A percentile compares a stretch with the other conserved stretches of the same genome.
phyloP scores from a whole-genome alignment of 2,329 filamentous ascomycete genomes.

The Pseudopithomyces chartarum region DNA sequence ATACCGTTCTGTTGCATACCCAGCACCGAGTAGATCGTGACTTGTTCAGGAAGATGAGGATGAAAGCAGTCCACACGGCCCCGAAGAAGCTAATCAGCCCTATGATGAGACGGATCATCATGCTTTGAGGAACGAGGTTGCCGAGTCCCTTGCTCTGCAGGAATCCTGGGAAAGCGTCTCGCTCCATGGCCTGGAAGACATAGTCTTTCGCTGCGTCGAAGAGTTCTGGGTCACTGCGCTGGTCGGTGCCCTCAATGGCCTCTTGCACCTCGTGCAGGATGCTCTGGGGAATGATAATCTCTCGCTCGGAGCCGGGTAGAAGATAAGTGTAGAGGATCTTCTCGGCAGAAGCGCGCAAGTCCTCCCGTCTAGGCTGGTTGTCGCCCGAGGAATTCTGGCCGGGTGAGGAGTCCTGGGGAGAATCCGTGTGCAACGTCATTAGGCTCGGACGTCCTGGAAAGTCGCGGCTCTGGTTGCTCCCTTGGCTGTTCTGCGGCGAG shows the following conservation, averaged over 20 bases:
- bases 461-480: conserved; percentile 59
- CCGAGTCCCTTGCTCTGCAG: conserved; percentile 92
- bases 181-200: conserved; percentile 99
- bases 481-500: conserved; percentile 55
- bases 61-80: conserved; percentile 91
- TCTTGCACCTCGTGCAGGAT: conserved; percentile 86
- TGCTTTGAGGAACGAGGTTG: conserved; percentile 89
- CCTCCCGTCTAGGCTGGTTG: conserved; percentile 60
- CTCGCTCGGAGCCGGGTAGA: conserved; percentile 90
- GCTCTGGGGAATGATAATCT: conserved; percentile 88
- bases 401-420: conserved; percentile 56
- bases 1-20: conserved; percentile 61
- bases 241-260: conserved; percentile 80
- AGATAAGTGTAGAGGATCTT: conserved; percentile 99
- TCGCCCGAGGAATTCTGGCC: conserved; percentile 41
- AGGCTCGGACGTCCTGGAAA: conserved; percentile 61
- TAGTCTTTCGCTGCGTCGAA: conserved; percentile 99
- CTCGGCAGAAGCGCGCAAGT: conserved; percentile 91
- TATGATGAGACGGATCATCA: conserved; percentile 82
- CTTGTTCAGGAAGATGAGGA: conserved; percentile 88
- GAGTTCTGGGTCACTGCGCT: conserved; percentile 93
- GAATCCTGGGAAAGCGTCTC: conserved; percentile 98
- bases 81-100: conserved; percentile 87
- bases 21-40: conserved; percentile 76
- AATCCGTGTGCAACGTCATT: conserved; percentile 72